These are phyloP conservation scores for Biancaea sappan DNA, from an alignment of 306 rosid genomes.

Conservation along the genomic window DNA sequence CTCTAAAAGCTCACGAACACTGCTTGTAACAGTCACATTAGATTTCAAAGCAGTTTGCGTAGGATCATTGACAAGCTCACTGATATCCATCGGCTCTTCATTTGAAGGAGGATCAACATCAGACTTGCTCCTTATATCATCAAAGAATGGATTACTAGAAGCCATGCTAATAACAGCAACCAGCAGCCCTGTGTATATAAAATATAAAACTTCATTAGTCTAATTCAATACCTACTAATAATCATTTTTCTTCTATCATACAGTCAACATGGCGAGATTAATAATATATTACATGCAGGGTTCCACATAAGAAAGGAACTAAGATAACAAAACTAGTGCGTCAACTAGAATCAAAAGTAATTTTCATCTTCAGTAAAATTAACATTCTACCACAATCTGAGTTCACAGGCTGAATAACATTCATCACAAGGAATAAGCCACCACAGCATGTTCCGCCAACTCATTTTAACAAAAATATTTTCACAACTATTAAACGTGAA, in stretches of 20 bases:
- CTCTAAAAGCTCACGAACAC: conserved; percentile 92
- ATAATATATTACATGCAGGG: not conserved
- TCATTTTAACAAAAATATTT: not conserved
- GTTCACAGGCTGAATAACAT: not conserved
- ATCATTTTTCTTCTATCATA: conserved; percentile 5
- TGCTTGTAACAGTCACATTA: conserved; percentile 67
- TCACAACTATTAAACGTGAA: not conserved
- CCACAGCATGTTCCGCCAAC: not conserved
- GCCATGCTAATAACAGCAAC: conserved; percentile 54
- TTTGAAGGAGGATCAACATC: conserved; percentile 84
- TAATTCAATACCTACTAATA: not conserved
- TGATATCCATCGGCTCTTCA: conserved; percentile 63
- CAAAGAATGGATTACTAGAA: conserved; percentile 64
- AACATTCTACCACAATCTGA: not conserved
- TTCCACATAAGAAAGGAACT: not conserved
- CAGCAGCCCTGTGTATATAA: conserved; percentile 28
- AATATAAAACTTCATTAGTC: not conserved
- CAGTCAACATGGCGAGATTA: not conserved
- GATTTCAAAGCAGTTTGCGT: conserved; percentile 54
- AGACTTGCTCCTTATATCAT: conserved; percentile 66
- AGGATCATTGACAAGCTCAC: conserved; percentile 66
- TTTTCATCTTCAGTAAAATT: not conserved
- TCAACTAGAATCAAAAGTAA: not conserved
- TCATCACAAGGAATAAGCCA: not conserved
- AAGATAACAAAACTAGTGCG: not conserved